Evolutionary conservation across 352 stramenopile species (phyloP).

Genomic region (Phytophthora pinifolia): DNA sequence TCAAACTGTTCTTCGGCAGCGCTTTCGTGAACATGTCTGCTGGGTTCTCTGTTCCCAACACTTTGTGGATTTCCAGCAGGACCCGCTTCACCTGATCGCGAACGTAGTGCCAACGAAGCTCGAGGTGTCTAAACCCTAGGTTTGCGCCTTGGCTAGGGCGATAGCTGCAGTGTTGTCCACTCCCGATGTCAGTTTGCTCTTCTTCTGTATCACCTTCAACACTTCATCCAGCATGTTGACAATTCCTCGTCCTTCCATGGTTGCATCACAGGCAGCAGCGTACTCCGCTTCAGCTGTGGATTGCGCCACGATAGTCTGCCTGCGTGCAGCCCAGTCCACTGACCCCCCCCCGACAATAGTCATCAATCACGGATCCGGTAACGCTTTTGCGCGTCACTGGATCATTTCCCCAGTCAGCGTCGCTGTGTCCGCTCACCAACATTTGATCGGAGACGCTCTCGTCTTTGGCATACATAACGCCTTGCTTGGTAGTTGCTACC

Average conservation of each 20-base stretch:
- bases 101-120: background rate
- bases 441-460: background rate
- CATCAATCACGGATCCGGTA: conserved; percentile 16
- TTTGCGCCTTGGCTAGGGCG: conserved; percentile 3
- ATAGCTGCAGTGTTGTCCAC: conserved; percentile 15
- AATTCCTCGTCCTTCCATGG: conserved; percentile 14
- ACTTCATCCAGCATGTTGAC: conserved; percentile 20
- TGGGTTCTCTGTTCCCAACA: too few relatives aligned
- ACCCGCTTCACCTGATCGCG: too few relatives aligned
- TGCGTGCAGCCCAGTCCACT: conserved; percentile 9
- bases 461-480: background rate
- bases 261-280: conserved; percentile 8
- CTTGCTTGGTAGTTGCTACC: background rate
- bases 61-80: too few relatives aligned
- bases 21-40: too few relatives aligned
- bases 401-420: conserved; percentile 24
- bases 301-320: conserved; percentile 16
- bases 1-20: too few relatives aligned
- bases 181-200: conserved; percentile 1
- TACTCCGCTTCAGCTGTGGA: conserved; percentile 24
- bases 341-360: too few relatives aligned
- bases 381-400: conserved; percentile 19
- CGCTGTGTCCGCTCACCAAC: too few relatives aligned
- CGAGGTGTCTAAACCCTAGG: conserved; percentile 8
- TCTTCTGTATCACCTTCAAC: background rate